A percentile compares a stretch with the other conserved stretches of the same genome.
These are phyloP conservation scores for Rhizopus arrhizus DNA, from an alignment of 371 early-diverging fungal species.

Conservation along the genomic window DNA sequence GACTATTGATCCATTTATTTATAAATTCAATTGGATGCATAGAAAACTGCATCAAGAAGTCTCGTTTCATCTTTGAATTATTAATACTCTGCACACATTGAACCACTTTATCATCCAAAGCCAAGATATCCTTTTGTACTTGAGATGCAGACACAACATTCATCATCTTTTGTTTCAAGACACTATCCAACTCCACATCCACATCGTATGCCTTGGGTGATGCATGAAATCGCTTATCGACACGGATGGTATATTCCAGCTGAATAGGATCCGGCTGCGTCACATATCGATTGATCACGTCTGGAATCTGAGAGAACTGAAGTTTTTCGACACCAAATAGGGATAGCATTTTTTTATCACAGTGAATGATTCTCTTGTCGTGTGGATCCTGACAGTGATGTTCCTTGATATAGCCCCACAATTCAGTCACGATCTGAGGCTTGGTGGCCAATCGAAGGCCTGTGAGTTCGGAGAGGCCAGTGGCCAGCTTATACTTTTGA, in stretches of 20 bases:
- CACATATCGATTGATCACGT: constrained; percentile 73
- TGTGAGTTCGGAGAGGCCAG: constrained; percentile 67
- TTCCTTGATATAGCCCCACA: constrained; percentile 96
- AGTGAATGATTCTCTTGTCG: constrained; percentile 71
- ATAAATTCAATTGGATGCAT: constrained; percentile 86
- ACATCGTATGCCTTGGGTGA: constrained; percentile 83
- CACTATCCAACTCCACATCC: constrained; percentile 88
- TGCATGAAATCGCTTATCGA: constrained; percentile 67
- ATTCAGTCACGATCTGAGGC: constrained; percentile 72
- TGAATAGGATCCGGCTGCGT: constrained; percentile 86
- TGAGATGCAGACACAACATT: constrained; percentile 44
- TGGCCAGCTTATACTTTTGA: constrained; percentile 77
- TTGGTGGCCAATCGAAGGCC: constrained; percentile 74
- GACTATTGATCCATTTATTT: constrained; percentile 89
- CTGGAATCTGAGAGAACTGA: constrained; percentile 79
- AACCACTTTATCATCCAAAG: constrained; percentile 67
- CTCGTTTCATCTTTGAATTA: constrained; percentile 86
- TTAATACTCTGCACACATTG: constrained; percentile 80
- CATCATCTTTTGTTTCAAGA: constrained; percentile 58
- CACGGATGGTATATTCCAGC: constrained; percentile 80
- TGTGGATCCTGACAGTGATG: constrained; percentile 79
- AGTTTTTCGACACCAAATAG: constrained; percentile 48
- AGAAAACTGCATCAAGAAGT: constrained; percentile 87
- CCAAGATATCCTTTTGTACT: constrained; percentile 59
- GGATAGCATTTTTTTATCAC: constrained; percentile 58